phyloP scores from a whole-genome alignment of 371 early-diverging fungal species.

The Phascolomyces articulosus region DNA sequence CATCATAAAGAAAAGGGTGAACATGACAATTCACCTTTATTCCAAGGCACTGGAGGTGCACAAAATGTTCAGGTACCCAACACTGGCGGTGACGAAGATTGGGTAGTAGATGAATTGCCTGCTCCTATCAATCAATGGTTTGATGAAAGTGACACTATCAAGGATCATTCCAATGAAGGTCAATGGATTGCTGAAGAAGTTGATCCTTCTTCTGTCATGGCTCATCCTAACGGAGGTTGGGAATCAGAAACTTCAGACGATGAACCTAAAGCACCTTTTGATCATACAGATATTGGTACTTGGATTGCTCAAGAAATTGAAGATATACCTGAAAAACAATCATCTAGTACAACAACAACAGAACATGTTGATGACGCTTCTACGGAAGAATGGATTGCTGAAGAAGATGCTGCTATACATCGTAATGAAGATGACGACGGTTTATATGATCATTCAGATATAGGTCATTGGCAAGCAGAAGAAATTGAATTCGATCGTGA shows the following conservation, averaged over 20 bases:
- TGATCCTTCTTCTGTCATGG: background rate
- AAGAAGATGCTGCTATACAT: background rate
- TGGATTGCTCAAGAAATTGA: conserved; percentile 14
- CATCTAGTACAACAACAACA: background rate
- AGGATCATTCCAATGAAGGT: conserved; percentile 20
- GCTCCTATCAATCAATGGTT: conserved; percentile 10
- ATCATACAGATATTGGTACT: background rate
- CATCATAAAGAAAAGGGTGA: conserved; percentile 1
- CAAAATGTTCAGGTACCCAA: too few relatives aligned
- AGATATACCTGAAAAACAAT: background rate
- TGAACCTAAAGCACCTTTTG: background rate
- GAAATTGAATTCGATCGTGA: conserved; percentile 6
- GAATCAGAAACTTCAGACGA: background rate
- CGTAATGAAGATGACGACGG: background rate
- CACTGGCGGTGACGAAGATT: conserved; percentile 1
- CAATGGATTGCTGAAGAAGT: conserved; percentile 18
- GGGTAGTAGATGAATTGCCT: conserved; percentile 13
- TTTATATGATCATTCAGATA: conserved; percentile 11
- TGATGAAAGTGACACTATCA: conserved; percentile 3
- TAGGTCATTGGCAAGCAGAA: conserved; percentile 13
- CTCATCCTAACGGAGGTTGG: background rate
- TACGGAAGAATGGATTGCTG: conserved; percentile 3
- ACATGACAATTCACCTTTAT: background rate
- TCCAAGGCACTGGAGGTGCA: conserved; percentile 1
- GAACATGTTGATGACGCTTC: background rate